phyloP scores from a whole-genome alignment of 768 basidiomycete species.

The Hygrophorus pudorinus region DNA sequence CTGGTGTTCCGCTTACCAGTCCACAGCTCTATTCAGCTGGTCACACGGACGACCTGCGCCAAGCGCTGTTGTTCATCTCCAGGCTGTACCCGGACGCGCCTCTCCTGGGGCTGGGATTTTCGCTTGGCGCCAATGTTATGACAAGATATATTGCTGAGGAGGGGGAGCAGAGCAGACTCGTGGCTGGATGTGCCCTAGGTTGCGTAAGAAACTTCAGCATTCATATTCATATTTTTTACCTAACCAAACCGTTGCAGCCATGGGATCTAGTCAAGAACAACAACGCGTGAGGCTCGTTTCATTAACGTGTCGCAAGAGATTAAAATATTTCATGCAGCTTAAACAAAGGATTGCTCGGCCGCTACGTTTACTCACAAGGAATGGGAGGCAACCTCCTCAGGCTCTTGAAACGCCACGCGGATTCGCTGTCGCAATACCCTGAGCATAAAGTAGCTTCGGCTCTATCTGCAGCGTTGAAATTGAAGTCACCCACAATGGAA shows the following conservation, averaged over 20 bases:
- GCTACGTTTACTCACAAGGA: slow-evolving; percentile 61
- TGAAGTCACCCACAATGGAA: slow-evolving; percentile 44
- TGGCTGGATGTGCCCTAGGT: slow-evolving; percentile 58
- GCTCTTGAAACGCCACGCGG: slow-evolving; percentile 42
- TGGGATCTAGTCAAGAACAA: slow-evolving; percentile 46
- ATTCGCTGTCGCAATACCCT: slow-evolving; percentile 38
- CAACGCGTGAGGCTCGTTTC: slow-evolving; percentile 23
- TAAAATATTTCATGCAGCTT: slow-evolving; percentile 33
- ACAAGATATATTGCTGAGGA: slow-evolving; percentile 87
- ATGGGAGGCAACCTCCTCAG: slow-evolving; percentile 69
- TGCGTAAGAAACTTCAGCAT: slow-evolving; percentile 44
- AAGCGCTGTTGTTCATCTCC: slow-evolving; percentile 68
- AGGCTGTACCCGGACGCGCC: slow-evolving; percentile 68
- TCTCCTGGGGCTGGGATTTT: slow-evolving; percentile 84
- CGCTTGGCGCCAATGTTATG: slow-evolving; percentile 86
- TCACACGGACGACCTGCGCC: slow-evolving; percentile 82
- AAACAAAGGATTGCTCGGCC: slow-evolving; percentile 42
- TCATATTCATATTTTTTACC: slow-evolving; percentile 11
- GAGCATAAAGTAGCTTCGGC: slow-evolving; percentile 42
- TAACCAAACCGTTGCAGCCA: slow-evolving; percentile 24
- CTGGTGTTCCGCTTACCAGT: slow-evolving; percentile 74
- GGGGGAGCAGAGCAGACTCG: slow-evolving; percentile 49
- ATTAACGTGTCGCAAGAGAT: neutral
- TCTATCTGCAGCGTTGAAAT: slow-evolving; percentile 30
- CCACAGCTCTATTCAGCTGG: slow-evolving; percentile 82